These are phyloP conservation scores for Parathielavia appendiculata DNA, from an alignment of 495 filamentous ascomycete species.

Conservation along the genomic window DNA sequence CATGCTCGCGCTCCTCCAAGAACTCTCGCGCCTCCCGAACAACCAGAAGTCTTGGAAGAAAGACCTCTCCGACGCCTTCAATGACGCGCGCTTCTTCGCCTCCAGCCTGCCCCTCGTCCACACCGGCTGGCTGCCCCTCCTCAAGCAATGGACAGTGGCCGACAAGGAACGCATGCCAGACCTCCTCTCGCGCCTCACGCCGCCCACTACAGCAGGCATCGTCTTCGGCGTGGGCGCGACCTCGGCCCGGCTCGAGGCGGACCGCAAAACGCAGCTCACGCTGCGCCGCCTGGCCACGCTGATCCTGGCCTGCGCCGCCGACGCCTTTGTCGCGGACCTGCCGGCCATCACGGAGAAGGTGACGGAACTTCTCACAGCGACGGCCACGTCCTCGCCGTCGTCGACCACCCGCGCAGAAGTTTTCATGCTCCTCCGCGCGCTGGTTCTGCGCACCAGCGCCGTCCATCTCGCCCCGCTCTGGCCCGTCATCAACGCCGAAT, in stretches of 20 bases:
- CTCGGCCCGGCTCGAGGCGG: constrained; percentile 88
- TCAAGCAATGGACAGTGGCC: constrained; percentile 72
- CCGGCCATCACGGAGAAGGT: constrained; percentile 72
- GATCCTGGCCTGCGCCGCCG: constrained; percentile 63
- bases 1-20: constrained; percentile 67
- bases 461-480: constrained; percentile 78
- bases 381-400: constrained; percentile 82
- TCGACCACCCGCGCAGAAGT: constrained; percentile 83
- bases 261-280: constrained; percentile 87
- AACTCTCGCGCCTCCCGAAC: constrained; percentile 68
- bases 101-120: constrained; percentile 60
- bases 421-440: constrained; percentile 79
- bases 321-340: constrained; percentile 75
- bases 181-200: constrained; percentile 66
- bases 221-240: constrained; percentile 96
- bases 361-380: constrained; percentile 81
- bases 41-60: constrained; percentile 90
- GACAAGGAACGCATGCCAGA: constrained; percentile 89
- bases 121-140: constrained; percentile 71
- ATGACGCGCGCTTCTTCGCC: constrained; percentile 78
- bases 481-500: constrained; percentile 82
- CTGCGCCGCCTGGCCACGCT: constrained; percentile 76
- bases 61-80: constrained; percentile 85
- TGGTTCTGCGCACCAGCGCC: constrained; percentile 68
- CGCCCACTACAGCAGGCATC: constrained; percentile 91